Percentiles rank a stretch among this genome's conserved stretches.
These are phyloP conservation scores for Pseudocercospora crystallina DNA, from an alignment of 2,329 filamentous ascomycete species.

Conservation along the genomic window DNA sequence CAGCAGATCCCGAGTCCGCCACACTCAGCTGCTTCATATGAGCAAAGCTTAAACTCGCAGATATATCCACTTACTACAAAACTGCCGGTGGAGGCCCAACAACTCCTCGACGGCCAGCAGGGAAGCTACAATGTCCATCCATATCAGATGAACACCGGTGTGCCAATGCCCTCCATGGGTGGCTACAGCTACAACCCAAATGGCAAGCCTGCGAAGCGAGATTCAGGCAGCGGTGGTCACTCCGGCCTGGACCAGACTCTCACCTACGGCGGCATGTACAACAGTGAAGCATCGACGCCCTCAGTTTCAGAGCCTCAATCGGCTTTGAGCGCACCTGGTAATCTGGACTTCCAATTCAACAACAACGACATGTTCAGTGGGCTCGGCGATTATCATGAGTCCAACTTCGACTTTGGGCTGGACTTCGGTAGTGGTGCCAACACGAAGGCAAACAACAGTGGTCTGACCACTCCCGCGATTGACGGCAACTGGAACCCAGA, in stretches of 20 bases:
- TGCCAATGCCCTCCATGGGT: constrained; percentile 20
- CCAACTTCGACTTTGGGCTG: constrained; percentile 15
- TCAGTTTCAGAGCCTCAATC: constrained; percentile 18
- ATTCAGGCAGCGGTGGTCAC: constrained; percentile 3
- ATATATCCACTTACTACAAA: constrained; percentile 48
- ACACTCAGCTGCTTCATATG: constrained; percentile 4
- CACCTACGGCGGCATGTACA: constrained; percentile 11
- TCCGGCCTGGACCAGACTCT: constrained; percentile 22
- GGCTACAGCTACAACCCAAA: constrained; percentile 26
- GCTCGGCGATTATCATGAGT: constrained; percentile 2
- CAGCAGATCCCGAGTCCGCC: constrained; percentile 14
- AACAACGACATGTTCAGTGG: constrained; percentile 2
- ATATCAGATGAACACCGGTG: constrained; percentile 17
- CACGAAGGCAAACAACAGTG: constrained; percentile 13
- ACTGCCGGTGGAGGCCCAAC: constrained; percentile 55
- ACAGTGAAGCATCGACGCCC: constrained; percentile 1
- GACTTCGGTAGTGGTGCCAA: constrained; percentile 10
- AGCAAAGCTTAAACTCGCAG: neutral
- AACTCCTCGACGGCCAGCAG: constrained; percentile 46
- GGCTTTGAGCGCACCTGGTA: constrained; percentile 15
- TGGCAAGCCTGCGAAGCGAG: constrained; percentile 26
- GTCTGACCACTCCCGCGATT: constrained; percentile 19
- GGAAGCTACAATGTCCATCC: constrained; percentile 11
- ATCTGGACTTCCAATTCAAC: constrained; percentile 16
- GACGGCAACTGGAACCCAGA: constrained; percentile 22